A percentile compares a stretch with the other conserved stretches of the same genome.
phyloP scores from a whole-genome alignment of 352 stramenopile genomes.

The Halophytophthora batemanensis region DNA sequence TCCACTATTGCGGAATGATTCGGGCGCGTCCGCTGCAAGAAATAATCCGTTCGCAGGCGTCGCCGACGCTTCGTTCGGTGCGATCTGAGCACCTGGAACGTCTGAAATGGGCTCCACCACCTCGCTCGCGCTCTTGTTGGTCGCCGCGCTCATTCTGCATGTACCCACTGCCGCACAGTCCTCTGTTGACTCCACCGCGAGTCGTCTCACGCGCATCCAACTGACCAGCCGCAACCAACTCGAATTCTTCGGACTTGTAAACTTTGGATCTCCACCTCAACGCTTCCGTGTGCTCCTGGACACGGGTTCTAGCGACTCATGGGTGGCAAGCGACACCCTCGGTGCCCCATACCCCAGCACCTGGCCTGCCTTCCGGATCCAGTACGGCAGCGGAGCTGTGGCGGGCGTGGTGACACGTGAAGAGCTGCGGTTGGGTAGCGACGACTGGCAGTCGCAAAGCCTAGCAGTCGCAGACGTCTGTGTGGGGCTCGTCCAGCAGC shows the following conservation, averaged over 20 bases:
- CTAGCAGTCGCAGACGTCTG: slow-evolving; percentile 5
- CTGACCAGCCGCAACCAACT: slow-evolving; percentile 14
- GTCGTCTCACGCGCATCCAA: slow-evolving; percentile 8
- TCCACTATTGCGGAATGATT: too few species aligned
- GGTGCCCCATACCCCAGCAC: background rate
- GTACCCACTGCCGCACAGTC: too few species aligned
- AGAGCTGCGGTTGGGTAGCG: slow-evolving; percentile 9
- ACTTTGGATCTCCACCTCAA: slow-evolving; percentile 2
- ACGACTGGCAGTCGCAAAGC: background rate
- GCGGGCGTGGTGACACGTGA: slow-evolving; percentile 4
- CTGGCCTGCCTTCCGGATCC: background rate
- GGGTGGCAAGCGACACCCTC: slow-evolving; percentile 5
- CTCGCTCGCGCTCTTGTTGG: too few species aligned
- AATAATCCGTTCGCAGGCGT: too few species aligned
- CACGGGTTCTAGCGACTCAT: slow-evolving; percentile 21
- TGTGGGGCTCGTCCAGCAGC: slow-evolving; percentile 11
- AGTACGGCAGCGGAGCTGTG: slow-evolving; percentile 14
- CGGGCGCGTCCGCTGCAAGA: too few species aligned
- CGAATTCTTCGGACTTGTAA: slow-evolving; percentile 9
- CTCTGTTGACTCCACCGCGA: too few species aligned
- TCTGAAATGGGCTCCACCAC: too few species aligned
- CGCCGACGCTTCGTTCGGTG: too few species aligned
- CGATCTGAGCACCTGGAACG: too few species aligned
- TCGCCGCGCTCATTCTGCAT: too few species aligned
- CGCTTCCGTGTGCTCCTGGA: slow-evolving; percentile 16